Percentiles rank a stretch among this genome's conserved stretches.
Conservation (phyloP, 2,329 filamentous ascomycete species). For the Colletotrichum sp. region DNA sequence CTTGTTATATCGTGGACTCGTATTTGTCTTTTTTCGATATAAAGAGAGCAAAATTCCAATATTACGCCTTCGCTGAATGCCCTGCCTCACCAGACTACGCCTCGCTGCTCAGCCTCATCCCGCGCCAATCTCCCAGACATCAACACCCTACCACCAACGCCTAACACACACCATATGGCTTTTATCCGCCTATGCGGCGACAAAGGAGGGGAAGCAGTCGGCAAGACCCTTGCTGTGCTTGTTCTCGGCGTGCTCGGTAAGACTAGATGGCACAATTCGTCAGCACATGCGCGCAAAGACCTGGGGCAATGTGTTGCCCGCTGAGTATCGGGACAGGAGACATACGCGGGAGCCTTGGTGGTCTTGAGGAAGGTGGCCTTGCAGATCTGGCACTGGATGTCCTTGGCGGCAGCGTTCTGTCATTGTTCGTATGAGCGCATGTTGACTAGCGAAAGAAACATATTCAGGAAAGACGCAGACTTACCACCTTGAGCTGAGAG, state of each 20-base stretch:
- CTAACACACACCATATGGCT: neutral
- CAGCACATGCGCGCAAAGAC: neutral
- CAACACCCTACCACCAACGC: neutral
- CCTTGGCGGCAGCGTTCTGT: slow-evolving; percentile 76
- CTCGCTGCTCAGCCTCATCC: neutral
- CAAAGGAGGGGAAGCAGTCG: slow-evolving; percentile 71
- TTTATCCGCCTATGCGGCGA: slow-evolving; percentile 19
- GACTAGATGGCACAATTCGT: slow-evolving; percentile 39
- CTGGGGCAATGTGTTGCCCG: neutral
- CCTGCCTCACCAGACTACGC: neutral
- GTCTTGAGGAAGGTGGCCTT: slow-evolving; percentile 82
- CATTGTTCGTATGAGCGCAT: slow-evolving; percentile 17
- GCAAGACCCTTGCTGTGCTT: slow-evolving; percentile 76
- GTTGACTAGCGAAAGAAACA: neutral
- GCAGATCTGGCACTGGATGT: slow-evolving; percentile 79
- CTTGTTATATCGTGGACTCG: neutral
- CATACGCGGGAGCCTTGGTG: slow-evolving; percentile 72
- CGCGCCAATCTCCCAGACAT: neutral
- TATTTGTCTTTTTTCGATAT: slow-evolving; percentile 7
- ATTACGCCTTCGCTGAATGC: slow-evolving; percentile 21
- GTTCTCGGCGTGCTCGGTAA: slow-evolving; percentile 74
- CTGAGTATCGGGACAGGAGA: slow-evolving; percentile 17
- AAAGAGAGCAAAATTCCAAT: slow-evolving; percentile 17
- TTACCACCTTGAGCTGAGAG: slow-evolving; percentile 71
- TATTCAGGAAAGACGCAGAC: slow-evolving; percentile 30